Percentiles rank a stretch among this genome's conserved stretches.
Evolutionary conservation across 805 yeast species (phyloP).

Genomic region (Zygosaccharomyces kombuchaensis): DNA sequence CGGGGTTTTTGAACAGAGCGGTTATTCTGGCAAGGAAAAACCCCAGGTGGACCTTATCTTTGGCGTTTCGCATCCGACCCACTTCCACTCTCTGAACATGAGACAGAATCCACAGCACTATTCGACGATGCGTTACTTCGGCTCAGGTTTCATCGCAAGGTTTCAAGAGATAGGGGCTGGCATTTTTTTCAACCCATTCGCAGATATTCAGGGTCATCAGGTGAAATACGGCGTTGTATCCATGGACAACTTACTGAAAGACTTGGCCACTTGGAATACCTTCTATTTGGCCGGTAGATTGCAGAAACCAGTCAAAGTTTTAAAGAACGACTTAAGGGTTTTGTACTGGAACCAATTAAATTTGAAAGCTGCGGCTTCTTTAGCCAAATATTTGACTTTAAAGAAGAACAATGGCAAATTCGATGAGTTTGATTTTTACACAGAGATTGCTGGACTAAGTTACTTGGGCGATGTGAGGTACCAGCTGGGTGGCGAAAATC

Average conservation of each 20-base stretch:
- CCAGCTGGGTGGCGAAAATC: constrained; percentile 85
- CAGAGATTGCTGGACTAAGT: constrained; percentile 72
- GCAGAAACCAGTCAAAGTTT: constrained; percentile 85
- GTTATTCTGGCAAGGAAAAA: constrained; percentile 37
- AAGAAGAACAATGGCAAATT: constrained; percentile 38
- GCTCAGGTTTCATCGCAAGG: constrained; percentile 51
- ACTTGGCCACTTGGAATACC: constrained; percentile 78
- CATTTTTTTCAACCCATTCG: constrained; percentile 89
- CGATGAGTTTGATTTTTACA: constrained; percentile 63
- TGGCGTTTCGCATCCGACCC: constrained; percentile 67
- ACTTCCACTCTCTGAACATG: constrained; percentile 75
- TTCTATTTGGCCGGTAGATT: constrained; percentile 88
- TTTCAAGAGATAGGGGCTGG: constrained; percentile 80
- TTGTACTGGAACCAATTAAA: constrained; percentile 70
- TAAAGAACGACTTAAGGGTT: constrained; percentile 60
- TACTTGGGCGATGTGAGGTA: constrained; percentile 90
- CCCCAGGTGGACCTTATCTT: constrained; percentile 85
- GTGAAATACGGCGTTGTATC: constrained; percentile 88
- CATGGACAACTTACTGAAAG: constrained; percentile 53
- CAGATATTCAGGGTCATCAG: constrained; percentile 51
- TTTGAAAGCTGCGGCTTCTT: constrained; percentile 68
- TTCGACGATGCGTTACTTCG: constrained; percentile 59
- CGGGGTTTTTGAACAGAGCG: constrained; percentile 80
- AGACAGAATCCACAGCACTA: constrained; percentile 69
- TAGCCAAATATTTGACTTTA: constrained; percentile 41